These are phyloP conservation scores for Phytophthora lateralis DNA, from an alignment of 352 stramenopile species.

Conservation along the genomic window DNA sequence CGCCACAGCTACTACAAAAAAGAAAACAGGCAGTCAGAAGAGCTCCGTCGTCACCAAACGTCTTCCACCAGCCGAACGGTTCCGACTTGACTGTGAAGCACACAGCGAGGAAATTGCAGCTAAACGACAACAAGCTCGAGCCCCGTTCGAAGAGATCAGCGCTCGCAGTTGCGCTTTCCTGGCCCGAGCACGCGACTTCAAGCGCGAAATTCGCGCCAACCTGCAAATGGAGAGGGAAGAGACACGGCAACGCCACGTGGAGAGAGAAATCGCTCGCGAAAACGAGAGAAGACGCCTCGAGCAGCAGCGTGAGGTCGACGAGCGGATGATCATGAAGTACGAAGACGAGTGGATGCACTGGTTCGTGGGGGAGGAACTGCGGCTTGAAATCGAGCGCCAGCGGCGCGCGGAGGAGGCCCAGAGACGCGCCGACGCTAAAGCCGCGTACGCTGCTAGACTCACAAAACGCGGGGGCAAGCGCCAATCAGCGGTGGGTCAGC, in stretches of 20 bases:
- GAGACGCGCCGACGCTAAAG: slow-evolving; percentile 50
- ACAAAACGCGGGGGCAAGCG: slow-evolving; percentile 60
- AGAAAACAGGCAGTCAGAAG: slow-evolving; percentile 16
- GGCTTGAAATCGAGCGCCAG: slow-evolving; percentile 49
- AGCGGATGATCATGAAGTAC: slow-evolving; percentile 70
- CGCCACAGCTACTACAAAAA: slow-evolving; percentile 21
- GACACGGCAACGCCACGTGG: slow-evolving; percentile 52
- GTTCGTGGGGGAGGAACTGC: slow-evolving; percentile 50
- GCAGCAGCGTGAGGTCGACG: slow-evolving; percentile 50
- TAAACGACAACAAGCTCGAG: slow-evolving; percentile 8
- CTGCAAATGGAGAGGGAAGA: slow-evolving; percentile 72
- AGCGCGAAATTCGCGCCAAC: slow-evolving; percentile 63
- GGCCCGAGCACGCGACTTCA: slow-evolving; percentile 50
- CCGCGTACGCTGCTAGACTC: slow-evolving; percentile 57
- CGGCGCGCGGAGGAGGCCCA: slow-evolving; percentile 47
- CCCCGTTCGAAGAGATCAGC: slow-evolving; percentile 26
- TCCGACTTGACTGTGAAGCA: slow-evolving; percentile 32
- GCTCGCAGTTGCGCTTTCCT: slow-evolving; percentile 29
- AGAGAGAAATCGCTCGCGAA: slow-evolving; percentile 49
- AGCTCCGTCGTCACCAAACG: not conserved
- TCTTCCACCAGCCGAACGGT: slow-evolving; percentile 44
- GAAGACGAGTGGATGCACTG: slow-evolving; percentile 72
- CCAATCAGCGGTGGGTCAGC: slow-evolving; percentile 30
- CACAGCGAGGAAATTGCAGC: slow-evolving; percentile 14
- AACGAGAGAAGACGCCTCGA: slow-evolving; percentile 43